Percentiles rank a stretch among this genome's conserved stretches.
phyloP scores from a whole-genome alignment of 1,139 yeast species.

The Casaregolazyma suthepensis region DNA sequence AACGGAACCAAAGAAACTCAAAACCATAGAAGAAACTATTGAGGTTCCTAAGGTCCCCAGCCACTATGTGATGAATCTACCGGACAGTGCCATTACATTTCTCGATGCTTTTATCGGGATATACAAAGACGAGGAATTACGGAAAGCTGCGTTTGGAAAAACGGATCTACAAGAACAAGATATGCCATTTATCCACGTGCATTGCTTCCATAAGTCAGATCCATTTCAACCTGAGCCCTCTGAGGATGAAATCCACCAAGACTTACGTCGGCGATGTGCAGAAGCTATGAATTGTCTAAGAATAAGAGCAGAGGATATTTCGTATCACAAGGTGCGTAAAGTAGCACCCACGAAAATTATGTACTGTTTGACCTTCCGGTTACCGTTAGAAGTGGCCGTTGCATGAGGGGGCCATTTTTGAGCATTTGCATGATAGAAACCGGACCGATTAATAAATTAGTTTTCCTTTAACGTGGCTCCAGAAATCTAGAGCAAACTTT shows the following conservation, averaged over 20 bases:
- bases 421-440: background rate
- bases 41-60: slow-evolving; percentile 53
- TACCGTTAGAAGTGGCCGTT: slow-evolving; percentile 71
- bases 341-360: slow-evolving; percentile 97
- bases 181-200: slow-evolving; percentile 77
- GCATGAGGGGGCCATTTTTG: background rate
- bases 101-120: slow-evolving; percentile 70
- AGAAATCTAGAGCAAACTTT: slow-evolving; percentile 43
- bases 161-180: slow-evolving; percentile 10
- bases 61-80: slow-evolving; percentile 92
- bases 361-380: slow-evolving; percentile 77
- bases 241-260: slow-evolving; percentile 50
- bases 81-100: slow-evolving; percentile 88
- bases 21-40: slow-evolving; percentile 16
- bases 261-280: slow-evolving; percentile 59
- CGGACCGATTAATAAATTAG: slow-evolving; percentile 27
- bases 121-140: slow-evolving; percentile 41
- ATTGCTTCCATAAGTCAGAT: slow-evolving; percentile 85
- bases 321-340: slow-evolving; percentile 78
- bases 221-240: slow-evolving; percentile 67
- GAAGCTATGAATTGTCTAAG: slow-evolving; percentile 46
- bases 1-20: slow-evolving; percentile 13
- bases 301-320: slow-evolving; percentile 32
- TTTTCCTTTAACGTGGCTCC: slow-evolving; percentile 43
- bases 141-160: slow-evolving; percentile 27